Conservation (phyloP, 2,329 filamentous ascomycete genomes). For the Colletotrichum brevisporum region DNA sequence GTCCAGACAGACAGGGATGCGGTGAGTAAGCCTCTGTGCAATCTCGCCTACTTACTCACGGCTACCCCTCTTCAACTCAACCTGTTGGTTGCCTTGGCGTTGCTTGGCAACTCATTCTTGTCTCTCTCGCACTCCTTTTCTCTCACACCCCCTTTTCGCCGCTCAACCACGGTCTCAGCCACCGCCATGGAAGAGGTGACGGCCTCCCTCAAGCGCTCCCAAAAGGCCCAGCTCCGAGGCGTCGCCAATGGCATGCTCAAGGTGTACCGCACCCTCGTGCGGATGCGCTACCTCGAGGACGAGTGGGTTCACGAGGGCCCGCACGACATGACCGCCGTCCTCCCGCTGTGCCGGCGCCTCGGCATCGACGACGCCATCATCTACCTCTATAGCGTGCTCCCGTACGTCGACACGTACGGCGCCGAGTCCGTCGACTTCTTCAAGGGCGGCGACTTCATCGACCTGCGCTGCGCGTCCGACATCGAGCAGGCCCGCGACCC, state of each 20-base stretch:
- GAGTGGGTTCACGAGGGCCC: conserved; percentile 43
- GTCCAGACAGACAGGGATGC: no score
- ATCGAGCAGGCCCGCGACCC: conserved; percentile 41
- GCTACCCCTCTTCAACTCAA: no score
- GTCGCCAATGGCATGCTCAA: conserved; percentile 47
- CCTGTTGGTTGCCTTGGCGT: no score
- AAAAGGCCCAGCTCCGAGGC: conserved; percentile 43
- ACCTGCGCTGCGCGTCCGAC: conserved; percentile 29
- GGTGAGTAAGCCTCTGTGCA: no score
- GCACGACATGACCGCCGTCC: conserved; percentile 41
- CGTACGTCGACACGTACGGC: conserved; percentile 42
- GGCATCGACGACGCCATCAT: conserved; percentile 43
- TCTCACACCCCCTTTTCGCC: neutral
- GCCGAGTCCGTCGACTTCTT: neutral
- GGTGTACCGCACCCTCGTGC: conserved; percentile 47
- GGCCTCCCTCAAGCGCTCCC: conserved; percentile 10
- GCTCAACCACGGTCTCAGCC: neutral
- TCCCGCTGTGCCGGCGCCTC: conserved; percentile 37
- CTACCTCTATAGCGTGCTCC: conserved; percentile 47
- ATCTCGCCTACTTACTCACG: no score
- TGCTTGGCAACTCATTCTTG: no score
- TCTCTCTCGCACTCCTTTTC: neutral
- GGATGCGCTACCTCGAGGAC: conserved; percentile 46
- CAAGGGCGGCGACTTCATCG: neutral
- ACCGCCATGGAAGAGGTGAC: conserved; percentile 1